Base-by-base conservation (phyloP, 2,329 filamentous ascomycete genomes). In the Talaromyces sp. region DNA sequence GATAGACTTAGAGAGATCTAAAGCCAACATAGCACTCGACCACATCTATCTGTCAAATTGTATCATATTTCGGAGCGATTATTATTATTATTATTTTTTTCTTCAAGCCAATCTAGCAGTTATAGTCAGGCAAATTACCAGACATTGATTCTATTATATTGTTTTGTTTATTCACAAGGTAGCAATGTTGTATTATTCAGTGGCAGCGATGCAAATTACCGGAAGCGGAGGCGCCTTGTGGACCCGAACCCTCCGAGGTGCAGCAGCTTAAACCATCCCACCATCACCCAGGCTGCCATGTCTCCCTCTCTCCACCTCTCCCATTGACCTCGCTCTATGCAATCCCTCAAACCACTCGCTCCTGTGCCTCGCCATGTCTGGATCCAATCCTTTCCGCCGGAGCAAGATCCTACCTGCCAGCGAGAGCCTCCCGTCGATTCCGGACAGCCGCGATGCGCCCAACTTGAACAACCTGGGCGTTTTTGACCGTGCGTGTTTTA, bases 301-400 rank as follows among this genome's bases (percentile, higher is more conserved):
- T 28, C 14, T 23, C n/a, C 28, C 23, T 51, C 56, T 18, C 40
- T 44, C 8, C 47, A 5, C 10, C 42, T 57, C 28, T 16, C 12
- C 55, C 31, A 53, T 7, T 53, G 27, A 30, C 28, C 28, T 42
- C 56, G 60, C 70, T 71, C 70, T 69, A 75, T 75, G 73, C 65
- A 67, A 66, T 61, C 63, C 66, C 64, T 56, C 63, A 55, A 64
- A 66, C 62, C 59, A 67, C 63, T 12, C 23, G 18, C 8, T 2
- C 4, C 18, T 47, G 44, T 23, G 44, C 65, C 67, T 67, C 70
- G 71, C 71, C 68, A 80, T 80, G 78, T 77, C 78, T 76, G 76
- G 75, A 69, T 78, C 73, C 73, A 82, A 82, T 79, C 79, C 79
- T 71, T 82, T 82, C 73, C 79, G 79, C 73, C 75, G 71, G 76